These are phyloP conservation scores for Hyaloscypha variabilis DNA, from an alignment of 495 filamentous ascomycete genomes.

Conservation along the genomic window DNA sequence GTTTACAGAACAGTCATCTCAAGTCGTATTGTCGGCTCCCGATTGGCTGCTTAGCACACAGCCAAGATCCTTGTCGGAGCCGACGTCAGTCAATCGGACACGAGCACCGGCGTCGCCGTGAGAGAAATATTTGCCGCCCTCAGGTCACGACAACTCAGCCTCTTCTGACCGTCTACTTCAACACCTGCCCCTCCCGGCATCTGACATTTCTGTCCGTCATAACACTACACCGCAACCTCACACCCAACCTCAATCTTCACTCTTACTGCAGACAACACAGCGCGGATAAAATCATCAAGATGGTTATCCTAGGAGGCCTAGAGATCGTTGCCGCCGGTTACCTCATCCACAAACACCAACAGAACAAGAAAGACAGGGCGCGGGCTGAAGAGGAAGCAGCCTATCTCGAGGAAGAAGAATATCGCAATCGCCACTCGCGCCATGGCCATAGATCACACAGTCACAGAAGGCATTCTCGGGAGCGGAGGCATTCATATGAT, in stretches of 20 bases:
- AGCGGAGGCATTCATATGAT: constrained; percentile 9
- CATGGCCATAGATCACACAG: constrained; percentile 3
- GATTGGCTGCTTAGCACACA: no score
- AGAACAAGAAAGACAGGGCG: constrained; percentile 26
- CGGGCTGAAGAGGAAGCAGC: constrained; percentile 21
- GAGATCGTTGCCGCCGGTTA: constrained; percentile 32
- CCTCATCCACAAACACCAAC: constrained; percentile 28
- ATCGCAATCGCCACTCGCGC: constrained; percentile 3
- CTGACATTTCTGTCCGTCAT: neutral
- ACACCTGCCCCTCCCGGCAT: neutral
- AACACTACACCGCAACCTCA: neutral
- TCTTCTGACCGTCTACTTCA: neutral
- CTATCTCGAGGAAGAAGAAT: constrained; percentile 24
- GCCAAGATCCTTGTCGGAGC: neutral
- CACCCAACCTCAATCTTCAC: neutral
- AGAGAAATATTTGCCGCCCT: neutral
- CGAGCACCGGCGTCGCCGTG: neutral
- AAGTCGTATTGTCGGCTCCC: no score
- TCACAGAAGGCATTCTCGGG: neutral
- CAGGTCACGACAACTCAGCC: neutral
- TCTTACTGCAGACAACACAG: neutral
- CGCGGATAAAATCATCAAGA: constrained; percentile 11
- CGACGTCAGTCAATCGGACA: neutral
- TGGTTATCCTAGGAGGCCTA: constrained; percentile 32
- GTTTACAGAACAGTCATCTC: no score